Evolutionary conservation across 768 basidiomycete species (phyloP), one percentile per base, ranked within the genome.

Genomic region (Steccherinum ochraceum): DNA sequence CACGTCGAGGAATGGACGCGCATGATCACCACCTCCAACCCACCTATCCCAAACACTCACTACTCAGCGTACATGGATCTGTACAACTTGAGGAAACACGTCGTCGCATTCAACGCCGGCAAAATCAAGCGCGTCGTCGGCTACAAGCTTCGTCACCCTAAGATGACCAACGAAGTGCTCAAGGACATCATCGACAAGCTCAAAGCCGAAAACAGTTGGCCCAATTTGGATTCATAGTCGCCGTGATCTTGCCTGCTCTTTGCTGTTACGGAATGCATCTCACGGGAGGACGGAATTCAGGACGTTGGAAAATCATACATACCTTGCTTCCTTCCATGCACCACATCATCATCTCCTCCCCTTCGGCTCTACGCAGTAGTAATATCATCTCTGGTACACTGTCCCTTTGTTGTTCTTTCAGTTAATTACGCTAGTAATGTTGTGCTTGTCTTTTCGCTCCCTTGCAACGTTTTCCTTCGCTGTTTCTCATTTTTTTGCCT

Each of bases 1-100:
- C 90, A 93, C 61, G 86, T 90, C 25, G 72, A 78, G 48, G 81
- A 79, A 11, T 93, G 91, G 91, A 87, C 83, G 5, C 76, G 87
- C 63, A 89, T 93, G 84, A 76, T 90, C 57, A 68, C 69, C 19
- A 79, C 69, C 43, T 85, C 89, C 27, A 76, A 79, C 35, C 88
- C 88, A 21, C 84, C 85, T 2, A 73, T 89, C 51, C 72, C 76
- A 12, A 83, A 86, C 52, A 82, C 86, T 0, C 87, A 85, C 1
- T 67, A 92, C 54, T 79, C 74, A 18, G 85, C 89, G 0, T 93
- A 91, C 65, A 84, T 89, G 80, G 86, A 89, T 65, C 77, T 78
- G 50, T 84, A 79, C 63, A 70, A 79, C 39, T 71, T 93, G 55
- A 78, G 79, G 50, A 88, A 88, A 63, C 86, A 83, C 63, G 69